Base-by-base conservation (phyloP, 1,139 yeast species). In the Magnusiomyces clavatus region DNA sequence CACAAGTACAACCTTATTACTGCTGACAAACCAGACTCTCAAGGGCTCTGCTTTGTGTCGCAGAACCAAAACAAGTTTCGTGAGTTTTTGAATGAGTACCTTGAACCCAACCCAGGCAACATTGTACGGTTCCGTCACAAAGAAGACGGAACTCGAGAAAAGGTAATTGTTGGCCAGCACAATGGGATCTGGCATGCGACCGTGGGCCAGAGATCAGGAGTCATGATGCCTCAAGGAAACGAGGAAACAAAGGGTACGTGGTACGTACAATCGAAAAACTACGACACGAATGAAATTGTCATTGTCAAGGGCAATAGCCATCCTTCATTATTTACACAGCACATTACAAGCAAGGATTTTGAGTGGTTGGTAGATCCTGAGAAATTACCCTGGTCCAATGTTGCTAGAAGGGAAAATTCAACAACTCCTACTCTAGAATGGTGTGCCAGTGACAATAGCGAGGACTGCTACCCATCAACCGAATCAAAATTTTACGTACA, bases 161-260 rank as follows among this genome's bases (percentile, higher is more conserved):
- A 39, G 20, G 20, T 20, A 51, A 75, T 83, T 1, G 89, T 95
- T 79, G 97, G 96, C 0, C 64, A 69, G 50, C 97, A 90, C 64
- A 70, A 76, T 44, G 99, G 98, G 0, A 65, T 94, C 24, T 94
- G 98, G 97, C 82, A 86, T 53, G 94, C 89, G 14, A 92, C 99
- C 0, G 81, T 92, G 31, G 98, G 98, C 0, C 98, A 92, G 68
- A 78, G 82, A 57, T 74, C 82, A 36, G 84, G 95, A 0, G 68
- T 88, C 2, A 76, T 86, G 2, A 77, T 89, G 85, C 96, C 96
- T 0, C 97, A 90, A 63, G 92, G 89, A 0, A 80, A 83, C 60
- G 94, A 92, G 0, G 64, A 68, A 8, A 82, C 78, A 58, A 73
- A 77, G 47, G 98, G 98, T 0, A 74, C 78, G 1, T 92, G 98